Base-by-base conservation (phyloP, 305 asterid genomes). In the Solanum hybrid region DNA sequence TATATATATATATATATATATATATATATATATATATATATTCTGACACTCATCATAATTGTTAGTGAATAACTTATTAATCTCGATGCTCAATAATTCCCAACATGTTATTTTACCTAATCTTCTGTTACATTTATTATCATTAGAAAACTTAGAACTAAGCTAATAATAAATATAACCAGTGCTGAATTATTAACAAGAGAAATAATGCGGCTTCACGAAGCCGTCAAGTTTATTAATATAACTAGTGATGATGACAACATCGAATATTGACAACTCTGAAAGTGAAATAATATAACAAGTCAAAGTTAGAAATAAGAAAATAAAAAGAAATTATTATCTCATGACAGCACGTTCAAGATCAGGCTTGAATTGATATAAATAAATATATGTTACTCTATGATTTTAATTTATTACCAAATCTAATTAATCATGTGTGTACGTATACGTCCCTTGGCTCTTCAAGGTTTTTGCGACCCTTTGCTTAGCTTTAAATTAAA, bases 391-490 rank as follows among this genome's bases (percentile, higher is more conserved):
- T 41, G 61, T 26, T 82, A 45, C 0, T 0, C 1, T 27, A 45
- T 27, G 87, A 41, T 83, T 83, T 27, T 14, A 83, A 27, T 15
- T n/a, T 14, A 83, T 9, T 29, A 1, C 87, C 11, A 41, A 15
- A 27, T 45, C 73, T 45, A 83, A 83, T 83, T 51, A 83, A 41
- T 78, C 83, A 78, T 33, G 26, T 61, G 72, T 20, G 72, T 61
- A 45, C 22, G 37, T 39, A 14, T 13, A 39, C 72, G 87, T 83
- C 73, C 87, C 73, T 83, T 83, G 87, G 87, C 87, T 45, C 87
- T 83, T 83, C 87, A 83, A 83, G 75, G 27, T 41, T 83, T 83
- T 41, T 83, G 20, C 29, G 87, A 83, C 37, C 87, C 38, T 83
- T 83, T 83, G 87, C 11, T 83, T 45, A 83, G 39, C 38, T 32